Evolutionary conservation across 305 asterid genomes (phyloP), one percentile per base, ranked within the genome.

Genomic region (Striga hermonthica): DNA sequence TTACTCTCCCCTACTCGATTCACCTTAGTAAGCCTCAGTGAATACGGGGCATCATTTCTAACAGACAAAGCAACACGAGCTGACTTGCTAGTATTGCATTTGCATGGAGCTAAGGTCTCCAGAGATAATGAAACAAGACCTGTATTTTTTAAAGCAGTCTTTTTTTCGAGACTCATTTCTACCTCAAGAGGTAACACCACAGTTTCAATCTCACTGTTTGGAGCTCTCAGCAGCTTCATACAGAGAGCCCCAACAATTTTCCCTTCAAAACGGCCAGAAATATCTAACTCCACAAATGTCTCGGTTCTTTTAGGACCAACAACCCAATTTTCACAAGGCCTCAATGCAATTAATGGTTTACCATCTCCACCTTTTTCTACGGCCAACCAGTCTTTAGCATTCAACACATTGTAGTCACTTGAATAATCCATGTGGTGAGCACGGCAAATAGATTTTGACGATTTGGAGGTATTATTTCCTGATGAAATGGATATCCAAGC

Each of bases 401-500:
- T 72, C 41, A 69, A 66, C 62, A 65, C 67, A 66, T 74, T 58
- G 72, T 74, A 62, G 22, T 82, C 82, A 14, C 69, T 41, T 1
- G 79, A 77, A 74, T 64, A 80, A 36, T 83, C 80, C 43, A 31
- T 38, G 16, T 47, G 50, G 38, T 65, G 76, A 47, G 75, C 64
- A 10, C 35, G 11, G 74, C 97, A 91, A 47, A 78, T 66, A 49
- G 82, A 82, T 79, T 78, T 75, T 37, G 90, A 81, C 10, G 71
- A 75, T 7, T 48, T 69, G 45, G 83, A 80, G 63, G 72, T 61
- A 73, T 79, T 78, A 73, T 80, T 78, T 70, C 87, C 90, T 9
- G 85, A 78, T 54, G 86, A 83, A 76, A 81, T 62, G 53, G 91
- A 89, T 40, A 88, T 76, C 94, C 91, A 89, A 77, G 89, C 84